Percentiles rank a stretch among this genome's conserved stretches.
Evolutionary conservation across 371 early-diverging fungal species (phyloP).

Genomic region (Batkoa obscura): DNA sequence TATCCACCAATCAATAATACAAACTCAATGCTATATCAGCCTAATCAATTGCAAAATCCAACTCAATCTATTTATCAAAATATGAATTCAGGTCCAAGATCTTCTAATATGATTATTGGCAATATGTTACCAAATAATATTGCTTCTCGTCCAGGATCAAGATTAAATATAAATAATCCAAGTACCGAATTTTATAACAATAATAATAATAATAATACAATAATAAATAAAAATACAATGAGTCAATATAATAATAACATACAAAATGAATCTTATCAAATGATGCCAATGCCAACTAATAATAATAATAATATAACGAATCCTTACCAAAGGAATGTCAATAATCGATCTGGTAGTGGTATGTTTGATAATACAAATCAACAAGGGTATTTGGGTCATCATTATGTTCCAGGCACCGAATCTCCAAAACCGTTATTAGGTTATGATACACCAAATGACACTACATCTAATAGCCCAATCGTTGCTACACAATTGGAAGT

Average conservation of each 20-base stretch:
- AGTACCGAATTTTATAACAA: too few relatives aligned
- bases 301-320: background rate
- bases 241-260: too few relatives aligned
- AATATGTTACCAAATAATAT: background rate
- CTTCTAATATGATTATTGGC: background rate
- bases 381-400: background rate
- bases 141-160: background rate
- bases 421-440: background rate
- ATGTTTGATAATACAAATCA: background rate
- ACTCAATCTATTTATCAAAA: background rate
- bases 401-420: background rate
- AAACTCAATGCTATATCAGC: background rate
- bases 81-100: background rate
- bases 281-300: background rate
- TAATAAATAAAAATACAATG: too few relatives aligned
- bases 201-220: too few relatives aligned
- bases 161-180: background rate
- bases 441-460: background rate
- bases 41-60: background rate
- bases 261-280: too few relatives aligned
- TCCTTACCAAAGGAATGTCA: background rate
- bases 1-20: background rate
- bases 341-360: background rate
- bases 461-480: too few relatives aligned
- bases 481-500: slow-evolving; percentile 5